These are phyloP conservation scores for Hydrangea macrophylla DNA, from an alignment of 148 eudicot genomes.

Conservation along the genomic window DNA sequence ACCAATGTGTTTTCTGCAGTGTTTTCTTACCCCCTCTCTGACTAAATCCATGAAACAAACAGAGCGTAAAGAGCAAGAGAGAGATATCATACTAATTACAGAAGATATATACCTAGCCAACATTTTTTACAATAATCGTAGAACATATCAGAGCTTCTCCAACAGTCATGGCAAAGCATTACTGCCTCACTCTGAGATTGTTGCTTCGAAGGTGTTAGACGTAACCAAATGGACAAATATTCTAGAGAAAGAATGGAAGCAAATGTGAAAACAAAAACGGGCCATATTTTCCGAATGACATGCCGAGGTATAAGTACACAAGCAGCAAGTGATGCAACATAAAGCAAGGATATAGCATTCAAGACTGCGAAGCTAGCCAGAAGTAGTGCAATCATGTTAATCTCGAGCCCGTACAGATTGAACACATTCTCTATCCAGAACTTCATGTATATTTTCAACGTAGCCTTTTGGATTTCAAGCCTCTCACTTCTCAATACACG, in stretches of 20 bases:
- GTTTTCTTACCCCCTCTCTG: too few relatives aligned
- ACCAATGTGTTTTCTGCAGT: too few relatives aligned
- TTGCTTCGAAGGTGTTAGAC: constrained; percentile 35
- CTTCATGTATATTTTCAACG: constrained; percentile 82
- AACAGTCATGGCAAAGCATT: constrained; percentile 84
- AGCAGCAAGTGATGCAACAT: constrained; percentile 79
- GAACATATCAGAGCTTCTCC: constrained; percentile 56
- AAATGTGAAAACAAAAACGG: constrained; percentile 66
- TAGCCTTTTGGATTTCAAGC: constrained; percentile 78
- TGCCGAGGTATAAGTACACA: constrained; percentile 73
- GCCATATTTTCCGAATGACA: constrained; percentile 78
- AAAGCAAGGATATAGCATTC: constrained; percentile 80
- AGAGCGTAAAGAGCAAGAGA: constrained; percentile 3
- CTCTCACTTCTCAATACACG: constrained; percentile 75
- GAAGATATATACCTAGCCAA: constrained; percentile 99
- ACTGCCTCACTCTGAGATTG: constrained; percentile 25
- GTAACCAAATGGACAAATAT: constrained; percentile 81
- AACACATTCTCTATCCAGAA: constrained; percentile 95
- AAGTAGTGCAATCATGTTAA: constrained; percentile 90
- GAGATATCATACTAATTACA: too few relatives aligned
- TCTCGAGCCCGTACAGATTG: constrained; percentile 95
- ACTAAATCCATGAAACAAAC: not conserved
- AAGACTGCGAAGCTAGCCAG: constrained; percentile 80
- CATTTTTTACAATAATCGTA: constrained; percentile 69
- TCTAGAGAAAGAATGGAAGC: constrained; percentile 74